Base-by-base conservation (phyloP, 169 alveolate genomes). In the Cryptosporidium meleagridis region DNA sequence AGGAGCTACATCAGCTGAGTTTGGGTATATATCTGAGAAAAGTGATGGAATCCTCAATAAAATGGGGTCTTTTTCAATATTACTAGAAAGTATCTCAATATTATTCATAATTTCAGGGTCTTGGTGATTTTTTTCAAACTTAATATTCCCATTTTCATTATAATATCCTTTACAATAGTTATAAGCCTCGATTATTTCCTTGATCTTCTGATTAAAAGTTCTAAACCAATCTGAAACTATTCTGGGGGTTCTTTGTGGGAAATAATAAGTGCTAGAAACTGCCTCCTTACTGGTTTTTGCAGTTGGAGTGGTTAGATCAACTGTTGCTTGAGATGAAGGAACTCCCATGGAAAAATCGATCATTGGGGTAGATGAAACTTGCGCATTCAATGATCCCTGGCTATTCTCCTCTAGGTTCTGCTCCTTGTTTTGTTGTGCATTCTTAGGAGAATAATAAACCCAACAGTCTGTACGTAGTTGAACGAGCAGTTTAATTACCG, bases 211-310 rank as follows among this genome's bases (percentile, higher is more conserved):
- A 39, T 80, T 65, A 23, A 80, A 41, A 41, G 65, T 5, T 23
- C 70, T 80, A 26, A 80, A 80, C 89, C 89, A 80, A 41, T 80
- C 55, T 26, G 75, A 31, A 65, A 80, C 89, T 37, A 80, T 53
- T 44, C 55, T 80, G 8, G 89, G 89, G n/a, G 89, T 80, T 8
- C 89, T 33, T 26, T 80, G 73, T 29, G 89, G 89, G 44, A 80
- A 80, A n/a, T 12, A 29, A 37, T 70, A 70, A 39, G 45, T 70
- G 3, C 37, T 39, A 39, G 35, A 14, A 45, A 14, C 44, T 39
- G n/a, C 21, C 10, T 70, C 65, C 45, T 41, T 45, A 67, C 2
- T 70, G 2, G 23, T 29, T 23, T 55, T 73, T 29, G 45, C 26
- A 6, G 39, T 35, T 14, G 89, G 89, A 44, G 89, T 80, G 16